A percentile compares a stretch with the other conserved stretches of the same genome.
These are phyloP conservation scores for Calocera cornea DNA, from an alignment of 768 basidiomycete species.

Conservation along the genomic window DNA sequence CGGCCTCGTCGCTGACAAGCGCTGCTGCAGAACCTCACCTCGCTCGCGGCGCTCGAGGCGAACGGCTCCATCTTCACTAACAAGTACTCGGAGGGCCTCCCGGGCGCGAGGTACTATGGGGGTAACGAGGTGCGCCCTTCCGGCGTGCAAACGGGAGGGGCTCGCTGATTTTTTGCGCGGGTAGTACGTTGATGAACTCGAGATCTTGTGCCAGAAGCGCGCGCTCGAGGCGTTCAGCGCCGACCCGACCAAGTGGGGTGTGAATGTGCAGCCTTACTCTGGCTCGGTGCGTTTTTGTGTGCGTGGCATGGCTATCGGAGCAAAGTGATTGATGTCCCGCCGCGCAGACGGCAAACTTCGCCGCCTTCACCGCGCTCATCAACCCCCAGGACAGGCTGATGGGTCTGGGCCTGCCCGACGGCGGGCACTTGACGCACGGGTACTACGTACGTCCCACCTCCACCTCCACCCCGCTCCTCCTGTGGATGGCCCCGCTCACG, in stretches of 20 bases:
- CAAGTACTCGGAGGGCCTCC: slow-evolving; percentile 99
- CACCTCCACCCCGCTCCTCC: no score
- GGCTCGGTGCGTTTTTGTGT: slow-evolving; percentile 50
- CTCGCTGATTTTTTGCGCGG: background rate
- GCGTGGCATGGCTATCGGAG: background rate
- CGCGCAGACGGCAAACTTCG: slow-evolving; percentile 83
- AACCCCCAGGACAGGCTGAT: slow-evolving; percentile 96
- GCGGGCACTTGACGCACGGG: slow-evolving; percentile 93
- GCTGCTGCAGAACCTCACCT: slow-evolving; percentile 72
- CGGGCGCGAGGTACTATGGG: slow-evolving; percentile 91
- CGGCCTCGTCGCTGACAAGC: background rate
- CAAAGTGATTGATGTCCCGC: slow-evolving; percentile 3
- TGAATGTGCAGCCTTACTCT: slow-evolving; percentile 98
- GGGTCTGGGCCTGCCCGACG: slow-evolving; percentile 96
- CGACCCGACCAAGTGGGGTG: slow-evolving; percentile 85
- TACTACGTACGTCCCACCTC: slow-evolving; percentile 57
- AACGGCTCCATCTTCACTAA: slow-evolving; percentile 98
- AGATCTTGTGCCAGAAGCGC: slow-evolving; percentile 85
- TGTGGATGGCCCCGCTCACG: no score
- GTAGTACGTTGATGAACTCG: slow-evolving; percentile 82
- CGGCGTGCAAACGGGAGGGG: background rate
- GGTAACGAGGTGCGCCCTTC: slow-evolving; percentile 59
- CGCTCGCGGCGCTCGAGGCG: slow-evolving; percentile 89
- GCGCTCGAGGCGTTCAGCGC: slow-evolving; percentile 94
- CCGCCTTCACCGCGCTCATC: slow-evolving; percentile 86